Evolutionary conservation across 1,284 basidiomycete species (phyloP), one percentile per base, ranked within the genome.

Genomic region (Xerocomus cyaneibrunnescens): DNA sequence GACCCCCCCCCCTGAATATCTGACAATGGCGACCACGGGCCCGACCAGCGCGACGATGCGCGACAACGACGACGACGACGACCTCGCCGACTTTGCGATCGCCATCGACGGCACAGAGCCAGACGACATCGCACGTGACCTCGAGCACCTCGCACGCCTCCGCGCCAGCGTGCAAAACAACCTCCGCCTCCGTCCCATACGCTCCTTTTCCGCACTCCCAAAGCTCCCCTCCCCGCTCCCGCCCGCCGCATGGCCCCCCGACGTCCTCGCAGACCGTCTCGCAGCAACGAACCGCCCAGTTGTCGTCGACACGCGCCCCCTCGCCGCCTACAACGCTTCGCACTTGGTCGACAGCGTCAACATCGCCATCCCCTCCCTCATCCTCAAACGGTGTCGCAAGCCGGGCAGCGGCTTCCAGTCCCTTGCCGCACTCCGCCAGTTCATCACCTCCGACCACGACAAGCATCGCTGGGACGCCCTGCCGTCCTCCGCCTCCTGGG

Each of bases 291-390:
- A 67, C 31, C 78, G 77, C 7, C 88, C 87, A 16, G 73, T 94
- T 23, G 70, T 94, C 52, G 78, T 94, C 65, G 92, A 95, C 71
- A 89, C 87, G 30, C 83, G 92, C 2, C 82, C 87, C 2, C 76
- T 84, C 17, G 76, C 80, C 5, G 74, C 82, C 14, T 91, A 84
- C 69, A 73, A 84, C 30, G 71, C 79, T 2, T 78, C 75, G 47
- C 89, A 85, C 67, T 70, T 94, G 42, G 68, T 74, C 39, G 73
- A 82, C 57, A 87, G 86, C 62, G 80, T 91, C 55, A 92, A 92
- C 69, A 76, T 94, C 49, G 85, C 87, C 34, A 89, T 94, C 49
- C 91, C 92, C 0, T 87, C 89, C 22, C 81, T 94, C 61, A 90
- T 94, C 61, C 80, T 92, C 60, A 92, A 92, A 69, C 84, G 92